These are phyloP conservation scores for Dendrostoma leiphaemia DNA, from an alignment of 2,329 filamentous ascomycete genomes.

Conservation along the genomic window DNA sequence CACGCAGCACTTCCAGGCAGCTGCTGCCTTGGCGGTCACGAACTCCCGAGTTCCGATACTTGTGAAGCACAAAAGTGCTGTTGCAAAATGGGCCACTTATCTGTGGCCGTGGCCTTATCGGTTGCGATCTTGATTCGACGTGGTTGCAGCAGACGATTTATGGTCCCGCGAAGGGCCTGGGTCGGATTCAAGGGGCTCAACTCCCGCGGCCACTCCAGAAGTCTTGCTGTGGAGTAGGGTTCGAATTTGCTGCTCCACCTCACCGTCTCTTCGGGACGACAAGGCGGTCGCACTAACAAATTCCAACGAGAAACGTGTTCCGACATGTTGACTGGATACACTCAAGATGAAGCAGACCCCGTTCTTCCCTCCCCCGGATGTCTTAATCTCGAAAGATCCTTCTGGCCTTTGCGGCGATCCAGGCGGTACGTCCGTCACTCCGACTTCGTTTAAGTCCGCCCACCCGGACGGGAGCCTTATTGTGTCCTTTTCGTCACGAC, in stretches of 20 bases:
- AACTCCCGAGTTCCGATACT: not conserved
- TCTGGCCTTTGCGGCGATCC: not conserved
- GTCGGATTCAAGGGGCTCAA: not conserved
- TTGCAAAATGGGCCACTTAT: too few relatives aligned
- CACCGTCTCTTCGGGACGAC: constrained; percentile 3
- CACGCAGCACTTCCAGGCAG: not conserved
- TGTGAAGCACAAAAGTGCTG: too few relatives aligned
- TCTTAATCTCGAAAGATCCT: not conserved
- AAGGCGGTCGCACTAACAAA: constrained; percentile 5
- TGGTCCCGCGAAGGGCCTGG: not conserved
- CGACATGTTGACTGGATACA: not conserved
- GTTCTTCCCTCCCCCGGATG: not conserved
- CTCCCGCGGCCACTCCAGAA: constrained; percentile 8
- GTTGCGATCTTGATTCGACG: constrained; percentile 1
- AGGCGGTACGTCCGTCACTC: not conserved
- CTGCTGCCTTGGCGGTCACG: not conserved
- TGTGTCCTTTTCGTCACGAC: not conserved
- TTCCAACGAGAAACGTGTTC: not conserved
- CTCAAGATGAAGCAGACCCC: not conserved
- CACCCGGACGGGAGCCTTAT: not conserved
- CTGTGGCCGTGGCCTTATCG: too few relatives aligned
- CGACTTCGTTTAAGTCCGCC: not conserved
- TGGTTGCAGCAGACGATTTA: not conserved
- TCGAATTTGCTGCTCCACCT: constrained; percentile 3
- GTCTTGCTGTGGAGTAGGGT: not conserved